Base-by-base conservation (phyloP, 352 stramenopile species). In the Ochromonadaceae sp. region DNA sequence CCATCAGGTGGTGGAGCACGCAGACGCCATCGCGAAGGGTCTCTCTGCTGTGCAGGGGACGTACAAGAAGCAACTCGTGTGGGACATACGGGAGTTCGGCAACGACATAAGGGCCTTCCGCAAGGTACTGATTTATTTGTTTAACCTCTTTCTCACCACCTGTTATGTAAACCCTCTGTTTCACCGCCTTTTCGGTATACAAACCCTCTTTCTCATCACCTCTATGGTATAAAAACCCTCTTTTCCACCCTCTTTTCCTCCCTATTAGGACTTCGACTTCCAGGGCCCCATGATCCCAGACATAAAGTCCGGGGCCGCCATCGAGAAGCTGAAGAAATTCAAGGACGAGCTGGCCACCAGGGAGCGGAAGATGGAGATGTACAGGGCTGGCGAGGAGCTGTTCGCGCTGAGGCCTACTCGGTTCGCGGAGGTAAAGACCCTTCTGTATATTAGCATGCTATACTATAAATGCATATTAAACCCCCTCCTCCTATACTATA, bases 41-140 rank as follows among this genome's bases (percentile, higher is more conserved):
- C 68, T 93, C 0, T 82, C 74, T 3, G 76, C 85, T 17, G 74
- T 93, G 2, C 63, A 69, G 52, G 83, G 80, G 36, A 73, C 74
- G 2, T 93, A 91, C 65, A 93, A 92, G 70, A 90, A 89, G 69
- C 79, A 92, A 62, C 72, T 93, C 0, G 74, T 90, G 22, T 81
- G 82, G 42, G 83, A 92, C 59, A 67, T 67, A 20, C 84, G 85
- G 44, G 79, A 87, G 25, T 89, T 91, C 41, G 76, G 81, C 56
- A 71, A 74, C 1, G 84, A 88, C 61, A 67, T 81, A 34, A 34
- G 74, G 9, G 66, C 76, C 39, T 90, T 91, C 46, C 73, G 81
- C 35, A 72, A 70, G 17, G n/a, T n/a, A n/a, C n/a, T n/a, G n/a
- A n/a, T n/a, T n/a, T 76, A 85, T 5, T 86, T n/a, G n/a, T n/a